Evolutionary conservation across 257 asterid genomes (phyloP).

Genomic region (Mentha longifolia): DNA sequence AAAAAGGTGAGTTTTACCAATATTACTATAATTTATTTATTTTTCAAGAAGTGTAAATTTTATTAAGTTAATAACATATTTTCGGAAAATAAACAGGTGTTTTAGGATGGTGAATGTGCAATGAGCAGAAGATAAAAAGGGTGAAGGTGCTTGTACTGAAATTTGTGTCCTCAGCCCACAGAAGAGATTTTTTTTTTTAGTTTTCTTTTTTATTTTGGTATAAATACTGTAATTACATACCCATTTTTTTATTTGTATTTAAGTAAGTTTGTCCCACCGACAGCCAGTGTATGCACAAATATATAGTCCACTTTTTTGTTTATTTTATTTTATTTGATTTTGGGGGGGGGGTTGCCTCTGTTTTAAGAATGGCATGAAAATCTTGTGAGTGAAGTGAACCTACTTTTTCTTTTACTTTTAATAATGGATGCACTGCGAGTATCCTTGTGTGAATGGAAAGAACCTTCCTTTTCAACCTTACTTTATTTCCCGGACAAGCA

Average conservation of each 20-base stretch:
- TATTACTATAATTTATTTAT: background rate
- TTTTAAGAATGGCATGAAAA: conserved; percentile 26
- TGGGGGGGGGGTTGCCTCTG: conserved; percentile 29
- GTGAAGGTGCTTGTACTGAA: conserved; percentile 45
- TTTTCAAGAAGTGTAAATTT: background rate
- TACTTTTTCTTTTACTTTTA: conserved; percentile 21
- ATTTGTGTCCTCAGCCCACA: conserved; percentile 39
- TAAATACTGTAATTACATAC: conserved; percentile 77
- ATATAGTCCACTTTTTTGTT: conserved; percentile 29
- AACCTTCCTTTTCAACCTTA: conserved; percentile 26
- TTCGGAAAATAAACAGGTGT: conserved; percentile 39
- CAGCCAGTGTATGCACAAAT: conserved; percentile 39
- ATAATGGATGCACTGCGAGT: background rate
- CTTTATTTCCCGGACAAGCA: conserved; percentile 18
- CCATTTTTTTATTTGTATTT: conserved; percentile 79
- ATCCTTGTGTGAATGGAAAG: conserved; percentile 29
- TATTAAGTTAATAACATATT: conserved; percentile 15
- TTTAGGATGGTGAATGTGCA: conserved; percentile 44
- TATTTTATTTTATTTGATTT: background rate
- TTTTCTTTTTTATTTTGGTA: conserved; percentile 41
- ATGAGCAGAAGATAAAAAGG: conserved; percentile 27
- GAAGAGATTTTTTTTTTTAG: conserved; percentile 25
- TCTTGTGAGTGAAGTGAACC: conserved; percentile 33
- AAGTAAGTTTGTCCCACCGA: conserved; percentile 58
- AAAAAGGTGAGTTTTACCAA: conserved; percentile 39